Base-by-base conservation (phyloP, 225 moss, liverwort and hornwort species). In the Sphagnum contortum region DNA sequence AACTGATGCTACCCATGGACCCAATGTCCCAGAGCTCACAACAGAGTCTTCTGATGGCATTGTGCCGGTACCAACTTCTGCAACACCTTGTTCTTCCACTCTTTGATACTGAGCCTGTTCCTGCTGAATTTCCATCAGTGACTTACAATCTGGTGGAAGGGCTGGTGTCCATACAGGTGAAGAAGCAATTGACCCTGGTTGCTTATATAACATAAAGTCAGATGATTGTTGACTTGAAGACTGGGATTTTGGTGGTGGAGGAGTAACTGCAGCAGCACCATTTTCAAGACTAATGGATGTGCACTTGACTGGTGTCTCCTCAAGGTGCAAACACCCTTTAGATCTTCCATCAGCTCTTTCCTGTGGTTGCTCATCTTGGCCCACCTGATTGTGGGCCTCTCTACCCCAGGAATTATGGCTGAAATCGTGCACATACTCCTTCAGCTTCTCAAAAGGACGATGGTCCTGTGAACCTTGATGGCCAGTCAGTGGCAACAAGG, bases 71-170 rank as follows among this genome's bases (percentile, higher is more conserved):
- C 12, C 76, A 12, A 79, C 76, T 45, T 90, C 89, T 72, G 63
- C 47, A 48, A 53, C 72, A 29, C 63, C 69, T 63, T 76, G 80
- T 60, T 90, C 92, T 56, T 76, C 84, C 61, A 61, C 78, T 57
- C 74, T 63, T 62, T 88, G 80, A 48, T 79, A 75, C 46, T 62
- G 76, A 64, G 89, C 77, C 79, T 90, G 92, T 73, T 95, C 92
- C 63, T 87, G 80, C 66, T 88, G 95, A 67, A 90, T 85, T 80
- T 92, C 95, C 66, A 82, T 76, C 57, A 85, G 67, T n/a, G 83
- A 85, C 75, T 95, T 90, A 49, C 83, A 64, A 57, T 85, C 90
- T 8, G 71, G 74, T 53, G 66, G 74, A 48, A 71, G 68, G 8
- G 85, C 73, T 64, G 88, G 66, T 70, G 86, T 95, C 92, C 95